Percentiles rank a stretch among this genome's conserved stretches.
phyloP scores from a whole-genome alignment of 192 early-diverging fungal species.

The Funneliformis mosseae region DNA sequence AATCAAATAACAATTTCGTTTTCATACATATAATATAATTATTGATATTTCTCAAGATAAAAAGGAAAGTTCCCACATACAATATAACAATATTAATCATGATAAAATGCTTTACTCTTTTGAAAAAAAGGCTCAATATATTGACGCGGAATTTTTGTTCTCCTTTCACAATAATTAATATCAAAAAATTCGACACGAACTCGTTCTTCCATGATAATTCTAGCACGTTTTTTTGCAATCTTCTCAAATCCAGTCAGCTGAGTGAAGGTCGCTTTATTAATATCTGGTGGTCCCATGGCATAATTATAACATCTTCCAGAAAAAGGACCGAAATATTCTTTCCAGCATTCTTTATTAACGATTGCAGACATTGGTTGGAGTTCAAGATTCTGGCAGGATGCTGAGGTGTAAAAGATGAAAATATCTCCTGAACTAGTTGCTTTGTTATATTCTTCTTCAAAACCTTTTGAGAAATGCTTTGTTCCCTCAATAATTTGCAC shows the following conservation, averaged over 20 bases:
- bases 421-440: too few relatives aligned
- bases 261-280: neutral
- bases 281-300: too few relatives aligned
- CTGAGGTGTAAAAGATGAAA: too few relatives aligned
- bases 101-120: too few relatives aligned
- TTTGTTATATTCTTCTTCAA: too few relatives aligned
- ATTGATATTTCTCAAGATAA: too few relatives aligned
- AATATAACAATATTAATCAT: too few relatives aligned
- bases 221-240: neutral
- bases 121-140: neutral
- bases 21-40: too few relatives aligned
- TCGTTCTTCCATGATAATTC: neutral
- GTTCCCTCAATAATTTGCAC: neutral
- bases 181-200: neutral
- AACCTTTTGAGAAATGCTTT: too few relatives aligned
- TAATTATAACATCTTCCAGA: neutral
- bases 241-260: neutral
- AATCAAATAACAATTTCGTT: too few relatives aligned
- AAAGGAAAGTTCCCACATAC: too few relatives aligned
- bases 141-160: neutral
- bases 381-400: too few relatives aligned
- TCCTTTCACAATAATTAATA: neutral
- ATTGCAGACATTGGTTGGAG: neutral
- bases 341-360: neutral
- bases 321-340: neutral